Evolutionary conservation across 176 grass and related monocot species (phyloP).

Genomic region (Oryza meyeriana): DNA sequence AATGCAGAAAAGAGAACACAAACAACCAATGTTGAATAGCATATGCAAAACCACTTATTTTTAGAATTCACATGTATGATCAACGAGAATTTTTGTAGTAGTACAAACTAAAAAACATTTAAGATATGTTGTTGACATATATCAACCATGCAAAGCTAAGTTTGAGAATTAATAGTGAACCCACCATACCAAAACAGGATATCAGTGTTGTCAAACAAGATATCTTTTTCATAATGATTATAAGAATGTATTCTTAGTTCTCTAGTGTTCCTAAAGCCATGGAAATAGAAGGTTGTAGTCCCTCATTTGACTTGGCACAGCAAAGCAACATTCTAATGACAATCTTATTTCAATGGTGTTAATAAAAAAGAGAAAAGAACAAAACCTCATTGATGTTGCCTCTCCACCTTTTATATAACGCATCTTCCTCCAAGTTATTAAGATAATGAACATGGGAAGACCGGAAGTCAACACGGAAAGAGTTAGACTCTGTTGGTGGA

Average conservation of each 20-base stretch:
- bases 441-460: slow-evolving; percentile 86
- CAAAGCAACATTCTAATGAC: slow-evolving; percentile 30
- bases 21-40: slow-evolving; percentile 15
- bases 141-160: background rate
- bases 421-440: slow-evolving; percentile 98
- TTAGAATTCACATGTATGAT: background rate
- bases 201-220: slow-evolving; percentile 2
- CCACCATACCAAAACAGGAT: background rate
- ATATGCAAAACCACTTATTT: background rate
- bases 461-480: slow-evolving; percentile 90
- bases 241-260: background rate
- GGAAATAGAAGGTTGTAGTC: background rate
- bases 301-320: slow-evolving; percentile 23
- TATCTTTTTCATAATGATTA: background rate
- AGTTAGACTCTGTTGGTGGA: slow-evolving; percentile 80
- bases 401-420: slow-evolving; percentile 86
- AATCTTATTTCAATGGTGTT: slow-evolving; percentile 2
- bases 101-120: slow-evolving; percentile 21
- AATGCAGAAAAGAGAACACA: slow-evolving; percentile 1
- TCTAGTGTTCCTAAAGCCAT: background rate
- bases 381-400: slow-evolving; percentile 90
- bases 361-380: slow-evolving; percentile 31
- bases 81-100: slow-evolving; percentile 1
- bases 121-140: background rate
- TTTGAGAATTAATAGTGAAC: background rate